Percentiles rank a stretch among this genome's conserved stretches.
Evolutionary conservation across 495 filamentous ascomycete species (phyloP).

Genomic region (Tetracladium marchalianum): DNA sequence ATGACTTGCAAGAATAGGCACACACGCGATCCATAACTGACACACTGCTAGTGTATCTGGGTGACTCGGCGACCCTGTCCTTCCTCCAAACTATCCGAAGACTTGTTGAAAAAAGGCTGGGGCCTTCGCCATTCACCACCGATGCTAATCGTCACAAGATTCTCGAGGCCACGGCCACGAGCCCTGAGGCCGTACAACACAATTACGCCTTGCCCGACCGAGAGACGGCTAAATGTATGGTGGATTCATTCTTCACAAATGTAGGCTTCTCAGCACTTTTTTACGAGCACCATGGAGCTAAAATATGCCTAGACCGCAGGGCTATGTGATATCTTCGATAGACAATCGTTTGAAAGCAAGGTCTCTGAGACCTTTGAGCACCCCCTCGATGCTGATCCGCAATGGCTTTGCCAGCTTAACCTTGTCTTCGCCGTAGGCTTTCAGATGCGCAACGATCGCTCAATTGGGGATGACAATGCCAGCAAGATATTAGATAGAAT

Average conservation of each 20-base stretch:
- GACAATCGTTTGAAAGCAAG: not conserved
- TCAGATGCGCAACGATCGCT: constrained; percentile 1
- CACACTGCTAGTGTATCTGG: not conserved
- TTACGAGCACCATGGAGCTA: not conserved
- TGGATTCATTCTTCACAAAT: constrained; percentile 3
- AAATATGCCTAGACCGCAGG: not conserved
- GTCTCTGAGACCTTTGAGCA: not conserved
- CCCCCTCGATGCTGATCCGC: not conserved
- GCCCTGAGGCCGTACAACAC: not conserved
- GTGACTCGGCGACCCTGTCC: constrained; percentile 2
- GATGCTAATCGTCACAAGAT: constrained; percentile 2
- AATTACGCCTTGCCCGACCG: constrained; percentile 4
- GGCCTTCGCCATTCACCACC: constrained; percentile 3
- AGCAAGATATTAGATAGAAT: not conserved
- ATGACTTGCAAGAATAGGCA: too few relatives aligned
- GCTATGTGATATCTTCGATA: not conserved
- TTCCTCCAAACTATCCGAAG: constrained; percentile 5
- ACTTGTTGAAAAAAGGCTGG: not conserved
- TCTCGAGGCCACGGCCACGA: not conserved
- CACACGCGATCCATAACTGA: too few relatives aligned
- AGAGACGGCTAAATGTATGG: not conserved
- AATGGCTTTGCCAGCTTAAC: constrained; percentile 3
- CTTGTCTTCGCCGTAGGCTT: constrained; percentile 3
- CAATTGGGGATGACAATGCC: not conserved
- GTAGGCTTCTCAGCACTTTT: not conserved